Evolutionary conservation across 1,284 basidiomycete species (phyloP), one percentile per base, ranked within the genome.

Genomic region (Austroboletus niveus): DNA sequence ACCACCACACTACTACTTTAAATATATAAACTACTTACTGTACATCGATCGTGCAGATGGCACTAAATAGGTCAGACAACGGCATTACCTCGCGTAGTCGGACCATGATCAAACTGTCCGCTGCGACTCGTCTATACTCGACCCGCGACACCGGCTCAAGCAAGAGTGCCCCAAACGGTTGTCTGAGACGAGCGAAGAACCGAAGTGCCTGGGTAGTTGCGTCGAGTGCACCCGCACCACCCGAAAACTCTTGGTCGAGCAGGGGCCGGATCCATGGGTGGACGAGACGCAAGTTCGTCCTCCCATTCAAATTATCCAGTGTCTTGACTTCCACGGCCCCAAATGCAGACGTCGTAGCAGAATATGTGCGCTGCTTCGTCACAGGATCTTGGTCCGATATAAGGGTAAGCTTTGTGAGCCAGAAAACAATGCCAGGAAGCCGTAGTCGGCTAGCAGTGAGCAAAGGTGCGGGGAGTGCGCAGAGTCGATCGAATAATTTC

Each of bases 231-330:
- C 15, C 8, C 2, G 22, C 39, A 3, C 42, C 42, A 5, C 24
- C 29, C n/a, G 14, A 35, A 29, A 38, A 58, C 24, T 49, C 56
- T 29, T 55, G 56, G 38, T 54, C 47, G 12, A 58, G 47, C 7
- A 56, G 27, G 3, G 55, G 45, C 4, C 40, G 34, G 14, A 57
- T 57, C 55, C 56, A 54, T 8, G 54, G 55, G 22, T 58, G 55
- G 3, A 54, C 34, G 4, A 56, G 35, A 45, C 12, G 44, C 12
- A 45, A 29, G 12, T 44, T 36, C 1, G 10, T 31, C 30, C 41
- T 41, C 15, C n/a, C 24, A 12, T 12, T 35, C 7, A 58, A 20
- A 14, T 49, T n/a, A 1, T 34, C 39, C 8, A 4, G 9, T 1
- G 58, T 55, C 24, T 42, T 36, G 36, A 58, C 49, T 11, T 45